These are phyloP conservation scores for Porcisia deanei DNA, from an alignment of 208 protist species.

Conservation along the genomic window DNA sequence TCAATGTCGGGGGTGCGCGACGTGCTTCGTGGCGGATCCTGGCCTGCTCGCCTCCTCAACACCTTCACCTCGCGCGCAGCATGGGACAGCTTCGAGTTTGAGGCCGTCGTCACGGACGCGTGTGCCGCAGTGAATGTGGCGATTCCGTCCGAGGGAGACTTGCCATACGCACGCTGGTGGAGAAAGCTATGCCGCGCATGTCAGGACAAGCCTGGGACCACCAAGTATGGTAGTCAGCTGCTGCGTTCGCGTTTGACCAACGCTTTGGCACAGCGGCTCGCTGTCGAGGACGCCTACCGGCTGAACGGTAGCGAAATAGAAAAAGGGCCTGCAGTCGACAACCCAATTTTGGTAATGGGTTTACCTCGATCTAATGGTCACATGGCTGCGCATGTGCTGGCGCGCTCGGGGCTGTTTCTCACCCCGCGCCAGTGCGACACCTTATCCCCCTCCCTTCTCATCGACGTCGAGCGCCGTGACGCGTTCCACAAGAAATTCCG, in stretches of 20 bases:
- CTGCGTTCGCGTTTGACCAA: constrained; percentile 69
- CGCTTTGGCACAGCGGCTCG: constrained; percentile 72
- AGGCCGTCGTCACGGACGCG: constrained; percentile 63
- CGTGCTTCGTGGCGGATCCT: constrained; percentile 44
- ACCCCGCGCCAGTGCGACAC: constrained; percentile 78
- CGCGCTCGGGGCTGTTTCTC: constrained; percentile 81
- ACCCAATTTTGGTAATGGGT: constrained; percentile 82
- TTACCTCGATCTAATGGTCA: constrained; percentile 89
- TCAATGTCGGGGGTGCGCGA: constrained; percentile 89
- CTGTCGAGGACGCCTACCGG: constrained; percentile 81
- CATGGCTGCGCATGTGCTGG: constrained; percentile 83
- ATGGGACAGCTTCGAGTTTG: constrained; percentile 57
- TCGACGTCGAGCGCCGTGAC: constrained; percentile 63
- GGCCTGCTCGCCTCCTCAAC: constrained; percentile 45
- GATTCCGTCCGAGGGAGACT: constrained; percentile 41
- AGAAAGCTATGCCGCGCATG: constrained; percentile 84
- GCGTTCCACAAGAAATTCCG: constrained; percentile 55
- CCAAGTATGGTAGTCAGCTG: constrained; percentile 58
- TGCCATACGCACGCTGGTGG: constrained; percentile 78
- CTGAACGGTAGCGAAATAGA: constrained; percentile 78
- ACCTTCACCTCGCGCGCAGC: constrained; percentile 32
- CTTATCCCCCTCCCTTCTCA: constrained; percentile 63
- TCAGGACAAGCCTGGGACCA: constrained; percentile 59
- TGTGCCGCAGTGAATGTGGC: constrained; percentile 51
- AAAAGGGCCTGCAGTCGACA: constrained; percentile 43